A percentile compares a stretch with the other conserved stretches of the same genome.
These are phyloP conservation scores for Epithele typhae DNA, from an alignment of 768 basidiomycete genomes.

Conservation along the genomic window DNA sequence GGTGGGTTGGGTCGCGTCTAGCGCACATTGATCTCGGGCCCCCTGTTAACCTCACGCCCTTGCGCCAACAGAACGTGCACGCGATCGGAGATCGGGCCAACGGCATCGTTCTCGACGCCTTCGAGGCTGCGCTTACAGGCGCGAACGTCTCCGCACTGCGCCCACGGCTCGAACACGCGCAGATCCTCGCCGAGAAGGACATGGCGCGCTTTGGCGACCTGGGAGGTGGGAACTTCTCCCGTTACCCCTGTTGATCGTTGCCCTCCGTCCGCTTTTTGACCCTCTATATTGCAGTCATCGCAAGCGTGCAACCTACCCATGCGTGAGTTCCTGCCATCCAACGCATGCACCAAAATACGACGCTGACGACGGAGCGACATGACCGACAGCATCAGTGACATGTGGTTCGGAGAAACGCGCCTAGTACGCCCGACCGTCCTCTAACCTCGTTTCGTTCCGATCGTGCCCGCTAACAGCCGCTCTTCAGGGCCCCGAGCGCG, in stretches of 20 bases:
- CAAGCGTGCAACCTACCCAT: slow-evolving; percentile 88
- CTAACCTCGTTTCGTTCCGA: not conserved
- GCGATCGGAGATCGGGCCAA: slow-evolving; percentile 89
- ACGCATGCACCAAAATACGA: too few species aligned
- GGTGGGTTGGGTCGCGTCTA: slow-evolving; percentile 42
- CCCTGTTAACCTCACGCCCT: not conserved
- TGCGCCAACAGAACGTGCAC: slow-evolving; percentile 65
- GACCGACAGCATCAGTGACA: slow-evolving; percentile 65
- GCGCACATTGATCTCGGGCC: not conserved
- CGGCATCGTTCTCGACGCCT: slow-evolving; percentile 75
- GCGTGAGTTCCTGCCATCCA: slow-evolving; percentile 53
- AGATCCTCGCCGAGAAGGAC: slow-evolving; percentile 75
- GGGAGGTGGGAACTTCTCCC: slow-evolving; percentile 54
- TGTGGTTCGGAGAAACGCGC: slow-evolving; percentile 86
- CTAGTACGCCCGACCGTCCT: slow-evolving; percentile 43
- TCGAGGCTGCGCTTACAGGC: slow-evolving; percentile 62
- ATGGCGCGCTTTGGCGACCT: slow-evolving; percentile 73
- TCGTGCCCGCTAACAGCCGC: slow-evolving; percentile 4
- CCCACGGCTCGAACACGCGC: slow-evolving; percentile 87
- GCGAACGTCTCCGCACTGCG: slow-evolving; percentile 61
- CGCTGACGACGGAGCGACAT: too few species aligned
- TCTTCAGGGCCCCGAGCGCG: slow-evolving; percentile 70
- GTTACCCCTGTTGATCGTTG: slow-evolving; percentile 1
- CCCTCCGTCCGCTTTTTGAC: not conserved
- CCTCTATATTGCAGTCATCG: slow-evolving; percentile 60